Conservation (phyloP, 768 basidiomycete genomes). For the Boletus sensibilis region DNA sequence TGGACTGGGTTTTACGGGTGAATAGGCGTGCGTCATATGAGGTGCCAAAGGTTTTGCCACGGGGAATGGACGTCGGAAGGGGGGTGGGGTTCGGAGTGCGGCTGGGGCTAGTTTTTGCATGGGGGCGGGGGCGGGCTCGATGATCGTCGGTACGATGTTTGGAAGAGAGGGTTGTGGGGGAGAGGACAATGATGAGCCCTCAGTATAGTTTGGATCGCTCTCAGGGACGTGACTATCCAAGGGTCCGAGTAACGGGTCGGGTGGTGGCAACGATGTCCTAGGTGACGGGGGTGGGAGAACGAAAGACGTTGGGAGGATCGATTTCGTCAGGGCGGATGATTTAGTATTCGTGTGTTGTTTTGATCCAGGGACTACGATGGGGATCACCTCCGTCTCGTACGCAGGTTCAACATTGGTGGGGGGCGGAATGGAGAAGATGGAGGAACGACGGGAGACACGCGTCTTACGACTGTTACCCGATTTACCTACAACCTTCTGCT, state of each 20-base stretch:
- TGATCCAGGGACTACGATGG: slow-evolving; percentile 28
- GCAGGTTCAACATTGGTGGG: slow-evolving; percentile 40
- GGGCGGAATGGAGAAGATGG: slow-evolving; percentile 37
- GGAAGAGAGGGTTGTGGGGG: slow-evolving; percentile 4
- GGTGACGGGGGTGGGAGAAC: slow-evolving; percentile 80
- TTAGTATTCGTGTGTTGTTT: slow-evolving; percentile 25
- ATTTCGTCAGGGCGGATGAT: slow-evolving; percentile 33
- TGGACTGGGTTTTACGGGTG: slow-evolving; percentile 77
- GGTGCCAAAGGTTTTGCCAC: slow-evolving; percentile 67
- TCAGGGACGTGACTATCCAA: slow-evolving; percentile 22
- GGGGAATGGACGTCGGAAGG: slow-evolving; percentile 55
- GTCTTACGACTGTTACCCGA: slow-evolving; percentile 44
- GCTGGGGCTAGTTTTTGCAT: slow-evolving; percentile 5
- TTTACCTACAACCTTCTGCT: slow-evolving; percentile 49
- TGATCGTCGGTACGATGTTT: slow-evolving; percentile 19
- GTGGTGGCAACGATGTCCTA: slow-evolving; percentile 52
- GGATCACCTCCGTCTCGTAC: slow-evolving; percentile 54
- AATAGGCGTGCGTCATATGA: slow-evolving; percentile 79
- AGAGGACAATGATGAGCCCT: not conserved
- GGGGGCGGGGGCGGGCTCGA: slow-evolving; percentile 15
- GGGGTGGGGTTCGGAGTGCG: slow-evolving; percentile 22
- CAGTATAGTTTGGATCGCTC: not conserved
- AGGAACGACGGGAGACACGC: slow-evolving; percentile 47
- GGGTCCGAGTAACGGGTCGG: slow-evolving; percentile 38
- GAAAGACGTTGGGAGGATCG: slow-evolving; percentile 67